These are phyloP conservation scores for Sarocladium oryzae DNA, from an alignment of 2,329 filamentous ascomycete genomes.

Conservation along the genomic window DNA sequence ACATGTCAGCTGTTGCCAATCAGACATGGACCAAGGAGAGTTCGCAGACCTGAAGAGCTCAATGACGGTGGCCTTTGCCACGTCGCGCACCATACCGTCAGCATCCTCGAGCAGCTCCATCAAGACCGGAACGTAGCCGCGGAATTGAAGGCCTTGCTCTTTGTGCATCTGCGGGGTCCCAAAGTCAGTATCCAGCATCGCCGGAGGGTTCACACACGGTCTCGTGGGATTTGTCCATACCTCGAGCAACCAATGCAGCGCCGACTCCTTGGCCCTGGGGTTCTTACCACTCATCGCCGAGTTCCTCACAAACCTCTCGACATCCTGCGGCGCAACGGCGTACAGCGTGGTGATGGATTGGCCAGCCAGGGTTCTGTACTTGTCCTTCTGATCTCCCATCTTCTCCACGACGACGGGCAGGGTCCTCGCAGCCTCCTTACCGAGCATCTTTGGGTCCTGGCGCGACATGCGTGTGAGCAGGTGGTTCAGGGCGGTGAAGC, in stretches of 20 bases:
- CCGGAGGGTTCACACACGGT: background rate
- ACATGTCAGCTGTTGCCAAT: conserved; percentile 10
- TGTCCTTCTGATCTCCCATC: conserved; percentile 83
- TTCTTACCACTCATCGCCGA: conserved; percentile 74
- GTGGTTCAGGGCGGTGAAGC: conserved; percentile 83
- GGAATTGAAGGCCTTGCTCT: conserved; percentile 73
- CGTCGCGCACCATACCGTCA: conserved; percentile 79
- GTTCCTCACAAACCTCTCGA: conserved; percentile 75
- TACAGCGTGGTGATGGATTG: conserved; percentile 76
- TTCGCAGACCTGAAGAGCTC: conserved; percentile 69
- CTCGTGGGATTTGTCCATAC: conserved; percentile 33
- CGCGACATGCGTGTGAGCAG: conserved; percentile 78
- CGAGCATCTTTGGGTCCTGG: conserved; percentile 70
- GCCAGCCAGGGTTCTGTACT: conserved; percentile 66
- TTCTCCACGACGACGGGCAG: conserved; percentile 75
- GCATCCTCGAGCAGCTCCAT: conserved; percentile 88
- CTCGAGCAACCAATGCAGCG: conserved; percentile 78
- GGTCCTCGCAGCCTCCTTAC: conserved; percentile 64
- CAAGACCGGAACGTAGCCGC: conserved; percentile 71
- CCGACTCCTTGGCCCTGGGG: conserved; percentile 74
- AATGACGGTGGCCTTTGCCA: conserved; percentile 75
- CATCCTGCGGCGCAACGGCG: conserved; percentile 60
- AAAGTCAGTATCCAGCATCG: conserved; percentile 12
- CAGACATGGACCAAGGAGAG: background rate
- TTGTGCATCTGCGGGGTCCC: conserved; percentile 63